Evolutionary conservation across 2,329 filamentous ascomycete genomes (phyloP), one percentile per base, ranked within the genome.

Genomic region (Trichoderma pleuroti): DNA sequence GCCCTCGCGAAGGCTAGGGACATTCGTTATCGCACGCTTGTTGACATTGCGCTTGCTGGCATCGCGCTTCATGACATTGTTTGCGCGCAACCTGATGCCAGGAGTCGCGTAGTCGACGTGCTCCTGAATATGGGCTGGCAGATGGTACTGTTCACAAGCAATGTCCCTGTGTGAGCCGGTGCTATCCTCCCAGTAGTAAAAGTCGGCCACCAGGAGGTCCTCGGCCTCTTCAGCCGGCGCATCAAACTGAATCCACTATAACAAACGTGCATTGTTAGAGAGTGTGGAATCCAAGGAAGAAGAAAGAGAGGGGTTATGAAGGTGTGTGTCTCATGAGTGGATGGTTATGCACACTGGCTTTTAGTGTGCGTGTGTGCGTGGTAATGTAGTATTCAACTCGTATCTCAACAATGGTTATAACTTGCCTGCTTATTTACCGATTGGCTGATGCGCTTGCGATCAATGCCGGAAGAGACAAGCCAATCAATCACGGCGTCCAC

Each of bases 381-480:
- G 39, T 42, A 42, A n/a, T 42, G 39, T 42, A 42, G 39, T 8
- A 42, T 42, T n/a, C 39, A 42, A n/a, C 16, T 18, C 36, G 18
- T 42, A 42, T 42, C 16, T n/a, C 39, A 42, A n/a, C 39, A 42
- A 42, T 42, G 21, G n/a, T 11, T 46, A 21, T 16, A 21, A 52
- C n/a, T 39, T 24, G 14, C 63, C 63, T 66, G 63, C 16, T 83
- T 81, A n/a, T 84, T 84, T 36, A 81, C 80, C 0, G 86, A 86
- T 57, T 86, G 82, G 49, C 79, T 79, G 60, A 89, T 80, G 5
- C 85, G 82, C 4, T 80, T 78, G 4, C 77, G 74, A 30, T 57
- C 74, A 68, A 90, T 86, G 8, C 87, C 88, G 46, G 84, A 81
- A 10, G 77, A 76, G 21, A 80, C 76, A 11, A 90, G 81, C 87